phyloP scores from a whole-genome alignment of 176 grass and related monocot genomes.

The Oryza rufipogon region DNA sequence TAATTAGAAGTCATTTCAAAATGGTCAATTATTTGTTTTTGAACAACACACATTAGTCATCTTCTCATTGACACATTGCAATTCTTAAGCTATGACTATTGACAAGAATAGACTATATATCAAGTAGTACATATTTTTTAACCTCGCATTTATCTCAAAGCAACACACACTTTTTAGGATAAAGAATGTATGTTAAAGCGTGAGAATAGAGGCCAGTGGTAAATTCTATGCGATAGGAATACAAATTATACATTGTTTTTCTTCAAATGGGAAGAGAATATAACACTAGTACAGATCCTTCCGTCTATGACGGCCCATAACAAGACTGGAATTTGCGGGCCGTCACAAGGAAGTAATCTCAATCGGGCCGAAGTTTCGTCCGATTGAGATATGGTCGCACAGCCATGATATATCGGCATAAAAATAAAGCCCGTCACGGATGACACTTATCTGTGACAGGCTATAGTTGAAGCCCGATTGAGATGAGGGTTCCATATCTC shows the following conservation, averaged over 20 bases:
- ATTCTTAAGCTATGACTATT: neutral
- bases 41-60: neutral
- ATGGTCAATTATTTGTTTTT: neutral
- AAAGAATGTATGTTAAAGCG: neutral
- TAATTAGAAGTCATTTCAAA: neutral
- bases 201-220: no score
- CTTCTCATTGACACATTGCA: neutral
- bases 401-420: no score
- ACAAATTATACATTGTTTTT: neutral
- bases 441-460: no score
- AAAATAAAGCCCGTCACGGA: no score
- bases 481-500: no score
- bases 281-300: neutral
- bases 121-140: neutral
- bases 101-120: neutral
- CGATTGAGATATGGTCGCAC: no score
- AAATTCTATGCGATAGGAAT: no score
- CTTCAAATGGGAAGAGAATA: neutral
- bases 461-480: no score
- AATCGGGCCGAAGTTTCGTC: no score
- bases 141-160: neutral
- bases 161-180: neutral
- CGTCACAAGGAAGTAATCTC: no score
- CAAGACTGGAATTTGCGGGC: no score
- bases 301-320: no score